Evolutionary conservation across 2,329 filamentous ascomycete species (phyloP), one percentile per base, ranked within the genome.

Genomic region (Apiospora koreana): DNA sequence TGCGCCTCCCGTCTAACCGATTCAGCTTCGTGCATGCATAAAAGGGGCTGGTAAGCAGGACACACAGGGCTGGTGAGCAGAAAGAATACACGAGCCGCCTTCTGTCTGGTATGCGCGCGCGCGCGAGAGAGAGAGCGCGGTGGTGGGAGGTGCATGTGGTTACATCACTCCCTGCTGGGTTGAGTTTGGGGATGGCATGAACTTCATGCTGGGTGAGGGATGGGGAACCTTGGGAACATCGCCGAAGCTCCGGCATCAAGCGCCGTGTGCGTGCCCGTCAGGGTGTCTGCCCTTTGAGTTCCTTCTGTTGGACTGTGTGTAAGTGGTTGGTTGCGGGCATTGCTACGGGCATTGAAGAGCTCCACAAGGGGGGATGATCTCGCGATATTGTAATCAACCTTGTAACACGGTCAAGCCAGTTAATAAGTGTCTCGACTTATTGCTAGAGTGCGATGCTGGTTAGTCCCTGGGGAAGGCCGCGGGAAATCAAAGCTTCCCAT

Each of bases 1-100:
- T 21, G 50, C 54, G 54, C 21, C 7, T 62, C 54, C 54, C 54
- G 54, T 23, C 31, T 62, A 62, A 18, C 54, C 31, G 54, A 62
- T 62, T 38, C 54, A 62, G 54, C 54, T 62, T 38, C 54, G 31
- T 38, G 54, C 54, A 38, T 62, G 54, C 54, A 62, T 62, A 38
- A 58, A 58, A 31, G 50, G 50, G 28, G 23, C 8, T 10, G 41
- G 12, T 43, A 16, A 43, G 23, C 48, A 50, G 23, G 23, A 50
- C 46, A 42, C 23, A 18, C 6, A 16, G 28, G 18, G 50, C 50
- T 18, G 50, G 28, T 21, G 50, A 14, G 50, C 50, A 58, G 28
- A 31, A 35, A 50, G 48, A 54, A 54, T 28, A 54, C 25, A 28
- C 25, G 28, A 38, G 54, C 18, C 7, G 1, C 10, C 23, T 28